Evolutionary conservation across 2,329 filamentous ascomycete species (phyloP).

Genomic region (Coleophoma cylindrospora): DNA sequence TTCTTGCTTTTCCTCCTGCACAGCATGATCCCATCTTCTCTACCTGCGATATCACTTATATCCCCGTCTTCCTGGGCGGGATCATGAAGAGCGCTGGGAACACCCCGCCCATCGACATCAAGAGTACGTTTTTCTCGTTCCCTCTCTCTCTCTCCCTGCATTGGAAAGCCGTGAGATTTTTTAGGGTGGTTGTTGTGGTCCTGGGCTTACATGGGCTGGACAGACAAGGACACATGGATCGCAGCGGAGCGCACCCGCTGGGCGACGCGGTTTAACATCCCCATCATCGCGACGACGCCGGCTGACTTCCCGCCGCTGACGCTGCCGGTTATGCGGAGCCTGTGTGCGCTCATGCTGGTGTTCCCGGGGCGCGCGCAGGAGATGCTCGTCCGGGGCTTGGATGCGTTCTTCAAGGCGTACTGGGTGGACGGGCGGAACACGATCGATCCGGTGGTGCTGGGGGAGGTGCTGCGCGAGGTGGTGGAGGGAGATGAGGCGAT

Average conservation of each 20-base stretch:
- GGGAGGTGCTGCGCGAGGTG: slow-evolving; percentile 33
- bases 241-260: slow-evolving; percentile 46
- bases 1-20: neutral
- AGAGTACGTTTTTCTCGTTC: slow-evolving; percentile 42
- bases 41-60: slow-evolving; percentile 46
- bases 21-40: slow-evolving; percentile 52
- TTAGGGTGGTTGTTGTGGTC: too few species aligned
- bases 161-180: neutral
- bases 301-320: slow-evolving; percentile 49
- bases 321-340: slow-evolving; percentile 42
- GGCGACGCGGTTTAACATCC: slow-evolving; percentile 46
- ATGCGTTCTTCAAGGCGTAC: slow-evolving; percentile 17
- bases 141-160: neutral
- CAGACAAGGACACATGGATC: slow-evolving; percentile 57
- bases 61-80: slow-evolving; percentile 55
- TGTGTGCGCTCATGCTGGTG: slow-evolving; percentile 37
- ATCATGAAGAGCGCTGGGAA: slow-evolving; percentile 52
- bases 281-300: slow-evolving; percentile 38
- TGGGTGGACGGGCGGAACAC: slow-evolving; percentile 17
- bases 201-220: neutral
- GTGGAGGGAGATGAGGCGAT: slow-evolving; percentile 38
- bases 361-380: slow-evolving; percentile 11
- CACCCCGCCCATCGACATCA: slow-evolving; percentile 47
- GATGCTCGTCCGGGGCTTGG: slow-evolving; percentile 11
- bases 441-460: slow-evolving; percentile 15